Evolutionary conservation across 805 yeast genomes (phyloP).

Genomic region (Kodamaea kaohsiungensis): DNA sequence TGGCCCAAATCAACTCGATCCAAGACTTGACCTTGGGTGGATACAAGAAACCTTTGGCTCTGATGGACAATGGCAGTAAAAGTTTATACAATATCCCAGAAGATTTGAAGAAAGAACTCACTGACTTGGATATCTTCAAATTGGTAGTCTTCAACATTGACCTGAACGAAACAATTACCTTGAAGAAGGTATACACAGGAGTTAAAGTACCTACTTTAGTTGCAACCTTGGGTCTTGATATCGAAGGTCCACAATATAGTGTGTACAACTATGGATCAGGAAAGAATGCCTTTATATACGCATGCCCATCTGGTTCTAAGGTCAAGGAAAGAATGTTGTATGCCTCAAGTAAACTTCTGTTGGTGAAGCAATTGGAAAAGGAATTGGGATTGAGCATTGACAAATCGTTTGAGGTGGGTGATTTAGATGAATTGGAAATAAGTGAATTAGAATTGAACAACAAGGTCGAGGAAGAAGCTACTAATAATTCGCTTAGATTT

Average conservation of each 20-base stretch:
- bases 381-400: constrained; percentile 33
- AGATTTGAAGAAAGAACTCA: constrained; percentile 27
- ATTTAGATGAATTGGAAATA: constrained; percentile 64
- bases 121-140: constrained; percentile 20
- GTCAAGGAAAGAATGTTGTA: constrained; percentile 91
- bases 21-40: constrained; percentile 30
- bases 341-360: constrained; percentile 75
- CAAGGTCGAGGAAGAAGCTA: constrained; percentile 11
- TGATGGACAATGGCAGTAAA: constrained; percentile 30
- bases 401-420: constrained; percentile 68
- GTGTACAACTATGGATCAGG: constrained; percentile 45
- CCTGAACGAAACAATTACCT: constrained; percentile 42
- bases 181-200: constrained; percentile 20
- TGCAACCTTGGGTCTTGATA: constrained; percentile 14
- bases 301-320: constrained; percentile 88
- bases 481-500: constrained; percentile 30
- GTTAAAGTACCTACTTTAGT: constrained; percentile 24
- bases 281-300: constrained; percentile 61
- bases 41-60: constrained; percentile 33
- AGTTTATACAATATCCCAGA: constrained; percentile 28
- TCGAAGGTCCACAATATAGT: constrained; percentile 48
- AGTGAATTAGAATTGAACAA: constrained; percentile 39
- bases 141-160: constrained; percentile 56
- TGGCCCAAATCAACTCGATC: constrained; percentile 44
- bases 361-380: constrained; percentile 50